Base-by-base conservation (phyloP, 768 basidiomycete genomes). In the Pisolithus marmoratus region DNA sequence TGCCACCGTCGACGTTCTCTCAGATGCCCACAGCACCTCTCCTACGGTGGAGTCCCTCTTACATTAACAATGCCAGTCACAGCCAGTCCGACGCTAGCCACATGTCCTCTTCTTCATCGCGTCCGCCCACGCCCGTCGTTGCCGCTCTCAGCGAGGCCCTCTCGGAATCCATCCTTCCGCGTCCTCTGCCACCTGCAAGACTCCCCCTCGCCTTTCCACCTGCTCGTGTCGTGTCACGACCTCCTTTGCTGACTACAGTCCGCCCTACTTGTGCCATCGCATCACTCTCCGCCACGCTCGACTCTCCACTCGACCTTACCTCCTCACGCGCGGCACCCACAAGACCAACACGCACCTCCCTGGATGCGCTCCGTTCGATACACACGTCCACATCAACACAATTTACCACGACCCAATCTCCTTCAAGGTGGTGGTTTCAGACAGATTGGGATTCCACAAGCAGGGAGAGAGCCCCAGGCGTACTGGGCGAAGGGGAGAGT, bases 261-360 rank as follows among this genome's bases (percentile, higher is more conserved):
- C 78, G 83, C 43, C 73, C 78, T 2, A 81, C 85, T 0, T 74
- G 85, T 23, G 85, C 87, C 23, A 84, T 80, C 7, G 71, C 82
- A 6, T 80, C 82, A 1, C 67, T 85, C 14, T 80, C 83, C 0
- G 74, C 12, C 59, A 72, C 62, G 11, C 58, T 55, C 38, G 57
- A 45, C 38, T 54, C 56, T 31, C 49, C 55, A 36, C 29, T 36
- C 4, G 27, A 14, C 38, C 51, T 53, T 42, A 56, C 50, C 42
- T 61, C 54, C 37, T 64, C 52, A 48, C 62, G 55, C 45, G 49
- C 36, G 34, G 38, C 52, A 56, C 58, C 56, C 51, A 53, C 53
- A 51, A 44, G 63, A 63, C 58, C 77, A 2, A 60, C 67, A 6
- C 68, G 67, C 23, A 75, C 83, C 3, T 87, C 84, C 4, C 46